These are phyloP conservation scores for Colletotrichum lini DNA, from an alignment of 2,329 filamentous ascomycete species.

Conservation along the genomic window DNA sequence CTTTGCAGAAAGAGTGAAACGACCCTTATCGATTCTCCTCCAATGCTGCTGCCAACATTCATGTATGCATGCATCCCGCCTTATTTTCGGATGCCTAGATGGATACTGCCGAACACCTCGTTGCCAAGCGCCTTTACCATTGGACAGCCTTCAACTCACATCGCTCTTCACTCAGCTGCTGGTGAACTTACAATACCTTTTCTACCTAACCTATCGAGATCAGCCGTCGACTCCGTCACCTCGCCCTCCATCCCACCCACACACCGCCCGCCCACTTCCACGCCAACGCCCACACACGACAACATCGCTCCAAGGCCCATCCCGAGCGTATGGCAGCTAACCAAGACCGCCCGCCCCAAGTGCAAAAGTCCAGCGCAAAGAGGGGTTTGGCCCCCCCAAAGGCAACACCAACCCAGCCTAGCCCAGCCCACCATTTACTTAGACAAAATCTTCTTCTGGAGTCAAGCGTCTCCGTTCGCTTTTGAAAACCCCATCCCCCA, in stretches of 20 bases:
- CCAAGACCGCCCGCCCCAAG: constrained; percentile 27
- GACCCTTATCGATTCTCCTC: background rate
- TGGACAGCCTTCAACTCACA: constrained; percentile 3
- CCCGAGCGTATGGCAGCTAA: constrained; percentile 34
- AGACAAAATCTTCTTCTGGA: background rate
- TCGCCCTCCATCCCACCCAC: background rate
- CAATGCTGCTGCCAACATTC: constrained; percentile 1
- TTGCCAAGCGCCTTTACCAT: constrained; percentile 1
- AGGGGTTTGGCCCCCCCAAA: constrained; percentile 11
- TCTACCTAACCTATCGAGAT: no score
- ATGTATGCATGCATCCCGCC: background rate
- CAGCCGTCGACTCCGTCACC: background rate
- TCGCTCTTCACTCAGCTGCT: background rate
- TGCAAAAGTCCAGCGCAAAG: constrained; percentile 6
- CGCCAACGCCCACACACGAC: constrained; percentile 3
- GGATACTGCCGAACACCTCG: constrained; percentile 12
- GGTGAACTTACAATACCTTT: no score
- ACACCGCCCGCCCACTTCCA: constrained; percentile 1
- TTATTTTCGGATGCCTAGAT: constrained; percentile 9
- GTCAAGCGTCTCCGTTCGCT: background rate
- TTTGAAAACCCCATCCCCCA: background rate
- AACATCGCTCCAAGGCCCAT: constrained; percentile 29
- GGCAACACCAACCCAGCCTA: constrained; percentile 11
- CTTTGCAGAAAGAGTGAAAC: constrained; percentile 8
- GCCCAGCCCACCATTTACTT: constrained; percentile 20